Conservation (phyloP, 169 alveolate species). For the Plasmodium malariae region DNA sequence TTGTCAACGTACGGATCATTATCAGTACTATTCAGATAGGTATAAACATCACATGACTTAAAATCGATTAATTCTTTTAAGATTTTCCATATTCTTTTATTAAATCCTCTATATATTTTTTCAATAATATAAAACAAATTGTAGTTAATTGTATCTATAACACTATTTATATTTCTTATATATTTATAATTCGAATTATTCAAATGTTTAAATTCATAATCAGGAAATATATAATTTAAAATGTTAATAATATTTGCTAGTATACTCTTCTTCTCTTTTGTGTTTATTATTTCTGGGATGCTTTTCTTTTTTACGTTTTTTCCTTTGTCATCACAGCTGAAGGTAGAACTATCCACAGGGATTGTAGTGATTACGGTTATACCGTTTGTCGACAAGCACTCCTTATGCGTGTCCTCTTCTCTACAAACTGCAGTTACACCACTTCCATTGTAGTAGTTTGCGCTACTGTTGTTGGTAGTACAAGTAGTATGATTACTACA, state of each 20-base stretch:
- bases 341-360: not conserved
- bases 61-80: conserved; percentile 84
- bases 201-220: conserved; percentile 83
- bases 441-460: too few relatives aligned
- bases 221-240: conserved; percentile 85
- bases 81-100: conserved; percentile 83
- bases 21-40: conserved; percentile 82
- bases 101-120: conserved; percentile 78
- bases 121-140: conserved; percentile 83
- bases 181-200: conserved; percentile 79
- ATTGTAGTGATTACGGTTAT: not conserved
- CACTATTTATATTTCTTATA: conserved; percentile 79
- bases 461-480: too few relatives aligned
- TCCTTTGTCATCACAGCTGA: too few relatives aligned
- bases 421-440: too few relatives aligned
- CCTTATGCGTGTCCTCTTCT: too few relatives aligned
- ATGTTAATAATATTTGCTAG: conserved; percentile 42
- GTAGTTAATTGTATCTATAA: conserved; percentile 83
- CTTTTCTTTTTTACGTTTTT: conserved; percentile 5
- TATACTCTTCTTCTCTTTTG: conserved; percentile 32
- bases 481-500: too few relatives aligned
- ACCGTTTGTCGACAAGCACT: too few relatives aligned
- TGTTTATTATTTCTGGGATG: conserved; percentile 26
- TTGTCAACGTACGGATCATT: conserved; percentile 84
- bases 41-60: conserved; percentile 82